Conservation (phyloP, 169 alveolate genomes). For the Perkinsus chesapeaki region DNA sequence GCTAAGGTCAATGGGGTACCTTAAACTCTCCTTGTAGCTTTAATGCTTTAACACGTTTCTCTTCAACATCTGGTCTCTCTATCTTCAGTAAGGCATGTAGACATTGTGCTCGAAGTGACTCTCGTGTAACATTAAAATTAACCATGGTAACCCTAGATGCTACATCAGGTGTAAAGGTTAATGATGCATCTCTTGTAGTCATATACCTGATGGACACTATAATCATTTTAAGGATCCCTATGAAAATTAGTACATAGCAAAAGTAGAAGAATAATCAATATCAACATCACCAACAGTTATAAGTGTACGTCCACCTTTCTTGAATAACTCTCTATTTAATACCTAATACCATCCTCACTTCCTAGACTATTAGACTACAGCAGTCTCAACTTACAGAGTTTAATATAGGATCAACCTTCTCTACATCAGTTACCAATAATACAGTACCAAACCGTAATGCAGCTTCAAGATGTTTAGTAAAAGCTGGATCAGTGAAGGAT, state of each 20-base stretch:
- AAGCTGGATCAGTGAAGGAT: slow-evolving; percentile 65
- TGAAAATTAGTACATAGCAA: slow-evolving; percentile 58
- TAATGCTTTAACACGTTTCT: slow-evolving; percentile 81
- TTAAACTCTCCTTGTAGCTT: slow-evolving; percentile 86
- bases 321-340: slow-evolving; percentile 88
- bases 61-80: slow-evolving; percentile 92
- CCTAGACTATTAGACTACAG: not conserved
- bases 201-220: slow-evolving; percentile 33
- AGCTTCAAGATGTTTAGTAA: slow-evolving; percentile 82
- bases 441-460: slow-evolving; percentile 92
- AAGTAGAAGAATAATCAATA: slow-evolving; percentile 89
- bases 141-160: slow-evolving; percentile 94
- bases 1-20: slow-evolving; percentile 9
- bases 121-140: slow-evolving; percentile 92
- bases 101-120: slow-evolving; percentile 79
- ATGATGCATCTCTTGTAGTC: slow-evolving; percentile 87
- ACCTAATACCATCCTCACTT: slow-evolving; percentile 64
- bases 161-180: slow-evolving; percentile 92
- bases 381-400: not conserved
- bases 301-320: slow-evolving; percentile 88
- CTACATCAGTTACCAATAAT: slow-evolving; percentile 88
- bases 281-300: slow-evolving; percentile 93
- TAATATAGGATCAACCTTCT: slow-evolving; percentile 64
- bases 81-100: slow-evolving; percentile 80
- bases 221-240: not conserved